phyloP scores from a whole-genome alignment of 345 rosid genomes.

The Odontarrhena argentea region DNA sequence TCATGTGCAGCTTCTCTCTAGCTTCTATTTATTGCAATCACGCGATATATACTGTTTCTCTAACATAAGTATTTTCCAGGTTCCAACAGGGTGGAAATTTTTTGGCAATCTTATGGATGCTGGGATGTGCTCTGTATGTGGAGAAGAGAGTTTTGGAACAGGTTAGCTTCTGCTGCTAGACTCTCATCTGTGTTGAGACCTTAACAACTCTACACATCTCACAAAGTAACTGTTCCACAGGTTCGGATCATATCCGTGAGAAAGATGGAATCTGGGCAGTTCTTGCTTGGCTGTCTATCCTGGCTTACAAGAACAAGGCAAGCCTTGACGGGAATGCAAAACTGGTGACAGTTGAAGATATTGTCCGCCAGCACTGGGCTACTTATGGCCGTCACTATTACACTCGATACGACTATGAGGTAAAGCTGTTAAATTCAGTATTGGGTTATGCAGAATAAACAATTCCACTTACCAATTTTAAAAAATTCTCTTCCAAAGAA shows the following conservation, averaged over 20 bases:
- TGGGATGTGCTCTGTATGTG: slow-evolving; percentile 83
- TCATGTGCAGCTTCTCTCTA: slow-evolving; percentile 2
- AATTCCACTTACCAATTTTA: slow-evolving; percentile 27
- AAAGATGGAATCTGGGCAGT: slow-evolving; percentile 97
- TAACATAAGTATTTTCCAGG: slow-evolving; percentile 45
- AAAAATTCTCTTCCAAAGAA: slow-evolving; percentile 50
- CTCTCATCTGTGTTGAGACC: background rate
- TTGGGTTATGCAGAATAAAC: background rate
- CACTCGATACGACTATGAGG: slow-evolving; percentile 95
- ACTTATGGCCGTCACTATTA: slow-evolving; percentile 87
- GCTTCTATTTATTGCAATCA: background rate
- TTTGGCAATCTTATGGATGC: slow-evolving; percentile 97
- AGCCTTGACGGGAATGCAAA: slow-evolving; percentile 55
- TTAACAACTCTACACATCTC: background rate
- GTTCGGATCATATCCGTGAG: slow-evolving; percentile 92
- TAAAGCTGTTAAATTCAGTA: slow-evolving; percentile 24
- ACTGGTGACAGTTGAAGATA: slow-evolving; percentile 80
- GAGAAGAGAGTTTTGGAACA: slow-evolving; percentile 96
- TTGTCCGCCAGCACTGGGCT: slow-evolving; percentile 75
- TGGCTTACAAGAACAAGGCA: slow-evolving; percentile 78
- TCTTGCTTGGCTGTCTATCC: slow-evolving; percentile 88
- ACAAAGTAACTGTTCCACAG: slow-evolving; percentile 42
- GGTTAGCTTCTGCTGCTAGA: slow-evolving; percentile 46
- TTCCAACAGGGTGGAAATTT: slow-evolving; percentile 95
- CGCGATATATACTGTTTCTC: background rate